Percentiles rank a stretch among this genome's conserved stretches.
Conservation (phyloP, 2,329 filamentous ascomycete genomes). For the Bipolaris sorokiniana region DNA sequence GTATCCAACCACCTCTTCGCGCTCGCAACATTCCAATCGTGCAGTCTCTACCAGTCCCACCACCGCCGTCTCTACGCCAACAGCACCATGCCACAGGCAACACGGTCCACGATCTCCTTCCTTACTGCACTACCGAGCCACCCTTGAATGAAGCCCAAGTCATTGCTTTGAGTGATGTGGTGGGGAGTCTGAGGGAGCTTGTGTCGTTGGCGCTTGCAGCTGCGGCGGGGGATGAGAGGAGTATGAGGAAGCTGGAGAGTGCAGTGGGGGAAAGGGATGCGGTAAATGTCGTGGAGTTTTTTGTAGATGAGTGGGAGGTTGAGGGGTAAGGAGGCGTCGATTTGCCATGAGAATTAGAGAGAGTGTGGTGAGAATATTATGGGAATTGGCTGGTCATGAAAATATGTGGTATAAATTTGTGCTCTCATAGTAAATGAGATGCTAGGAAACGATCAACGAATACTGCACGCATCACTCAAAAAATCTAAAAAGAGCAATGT, state of each 20-base stretch:
- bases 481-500: not conserved
- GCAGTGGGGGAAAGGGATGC: slow-evolving; percentile 33
- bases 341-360: not conserved
- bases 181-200: slow-evolving; percentile 42
- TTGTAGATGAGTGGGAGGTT: slow-evolving; percentile 41
- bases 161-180: slow-evolving; percentile 42
- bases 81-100: slow-evolving; percentile 1
- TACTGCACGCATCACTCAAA: not conserved
- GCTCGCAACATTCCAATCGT: not conserved
- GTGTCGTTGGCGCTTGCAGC: slow-evolving; percentile 35
- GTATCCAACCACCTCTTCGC: not conserved
- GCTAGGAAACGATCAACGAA: too few relatives aligned
- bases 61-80: not conserved
- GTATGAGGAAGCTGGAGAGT: slow-evolving; percentile 20
- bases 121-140: slow-evolving; percentile 36
- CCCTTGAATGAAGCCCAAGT: slow-evolving; percentile 34
- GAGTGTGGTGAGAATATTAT: too few relatives aligned
- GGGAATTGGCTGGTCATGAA: too few relatives aligned
- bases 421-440: too few relatives aligned
- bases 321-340: slow-evolving; percentile 9
- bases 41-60: not conserved
- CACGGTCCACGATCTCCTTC: slow-evolving; percentile 33
- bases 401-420: too few relatives aligned
- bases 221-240: slow-evolving; percentile 19
- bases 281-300: slow-evolving; percentile 40